Conservation (phyloP, 108 stramenopile species). For the Nitzschia putrida region DNA sequence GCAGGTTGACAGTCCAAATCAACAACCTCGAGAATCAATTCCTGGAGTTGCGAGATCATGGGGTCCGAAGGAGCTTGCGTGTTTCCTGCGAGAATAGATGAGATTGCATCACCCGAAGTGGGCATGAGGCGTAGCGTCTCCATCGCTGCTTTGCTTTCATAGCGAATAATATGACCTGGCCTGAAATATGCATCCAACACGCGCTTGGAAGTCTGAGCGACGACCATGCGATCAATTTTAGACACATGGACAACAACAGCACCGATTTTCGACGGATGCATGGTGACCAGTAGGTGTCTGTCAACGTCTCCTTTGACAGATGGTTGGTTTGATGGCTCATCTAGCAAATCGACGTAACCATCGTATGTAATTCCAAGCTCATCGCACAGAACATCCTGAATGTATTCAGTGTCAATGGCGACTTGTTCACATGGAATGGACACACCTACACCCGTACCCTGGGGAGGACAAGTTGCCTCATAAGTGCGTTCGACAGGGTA, state of each 20-base stretch:
- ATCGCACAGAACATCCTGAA: conserved; percentile 31
- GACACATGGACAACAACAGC: conserved; percentile 43
- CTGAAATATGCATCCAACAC: conserved; percentile 38
- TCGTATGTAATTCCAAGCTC: conserved; percentile 17
- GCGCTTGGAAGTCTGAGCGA: conserved; percentile 29
- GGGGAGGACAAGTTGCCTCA: conserved; percentile 56
- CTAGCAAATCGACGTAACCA: conserved; percentile 12
- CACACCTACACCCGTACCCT: conserved; percentile 50
- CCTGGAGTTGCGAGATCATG: conserved; percentile 45
- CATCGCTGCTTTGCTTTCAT: conserved; percentile 12
- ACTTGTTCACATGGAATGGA: conserved; percentile 47
- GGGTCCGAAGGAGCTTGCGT: conserved; percentile 33
- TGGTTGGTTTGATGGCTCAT: background rate
- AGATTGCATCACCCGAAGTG: conserved; percentile 43
- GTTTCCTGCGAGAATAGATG: conserved; percentile 37
- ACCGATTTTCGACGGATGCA: conserved; percentile 45
- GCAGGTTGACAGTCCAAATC: conserved; percentile 61
- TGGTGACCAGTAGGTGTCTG: conserved; percentile 33
- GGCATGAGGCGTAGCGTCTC: conserved; percentile 25
- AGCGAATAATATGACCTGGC: conserved; percentile 42
- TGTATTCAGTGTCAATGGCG: conserved; percentile 23
- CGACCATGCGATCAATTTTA: conserved; percentile 32
- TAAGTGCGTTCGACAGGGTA: conserved; percentile 50
- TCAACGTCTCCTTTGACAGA: background rate
- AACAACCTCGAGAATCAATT: conserved; percentile 45